A percentile compares a stretch with the other conserved stretches of the same genome.
phyloP scores from a whole-genome alignment of 2,329 filamentous ascomycete genomes.

The Cordyceps sp. region DNA sequence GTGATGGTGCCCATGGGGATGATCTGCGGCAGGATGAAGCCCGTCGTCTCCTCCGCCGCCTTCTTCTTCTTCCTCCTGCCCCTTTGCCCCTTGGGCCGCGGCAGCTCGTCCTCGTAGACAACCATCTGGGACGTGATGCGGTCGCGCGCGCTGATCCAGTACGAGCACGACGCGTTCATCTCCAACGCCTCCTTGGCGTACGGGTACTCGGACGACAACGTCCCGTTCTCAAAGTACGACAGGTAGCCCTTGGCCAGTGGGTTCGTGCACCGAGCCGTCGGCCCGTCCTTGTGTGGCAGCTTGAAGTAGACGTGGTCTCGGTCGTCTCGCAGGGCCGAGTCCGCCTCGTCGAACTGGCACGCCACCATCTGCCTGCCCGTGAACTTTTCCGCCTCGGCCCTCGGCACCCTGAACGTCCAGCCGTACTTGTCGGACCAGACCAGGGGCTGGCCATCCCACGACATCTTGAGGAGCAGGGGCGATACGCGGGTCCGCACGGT shows the following conservation, averaged over 20 bases:
- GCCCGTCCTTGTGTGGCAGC: constrained; percentile 90
- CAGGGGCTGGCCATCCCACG: constrained; percentile 80
- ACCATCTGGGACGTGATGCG: constrained; percentile 93
- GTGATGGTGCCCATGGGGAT: constrained; percentile 99
- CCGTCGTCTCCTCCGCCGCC: constrained; percentile 18
- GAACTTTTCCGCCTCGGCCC: constrained; percentile 45
- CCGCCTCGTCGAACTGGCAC: constrained; percentile 69
- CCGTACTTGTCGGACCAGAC: constrained; percentile 88
- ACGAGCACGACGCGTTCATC: constrained; percentile 98
- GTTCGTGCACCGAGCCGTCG: constrained; percentile 64
- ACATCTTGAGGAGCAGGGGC: constrained; percentile 64
- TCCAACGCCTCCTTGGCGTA: constrained; percentile 91
- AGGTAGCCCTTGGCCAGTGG: constrained; percentile 87
- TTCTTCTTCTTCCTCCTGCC: constrained; percentile 4
- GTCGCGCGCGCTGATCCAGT: constrained; percentile 94
- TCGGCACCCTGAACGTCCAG: constrained; percentile 75
- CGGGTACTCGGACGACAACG: constrained; percentile 67
- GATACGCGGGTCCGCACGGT: constrained; percentile 80
- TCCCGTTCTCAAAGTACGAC: constrained; percentile 79
- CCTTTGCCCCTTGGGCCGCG: neutral
- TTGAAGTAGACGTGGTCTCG: constrained; percentile 62
- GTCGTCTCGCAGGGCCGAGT: constrained; percentile 49
- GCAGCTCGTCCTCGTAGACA: constrained; percentile 57
- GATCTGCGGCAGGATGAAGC: constrained; percentile 85
- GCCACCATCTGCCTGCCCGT: constrained; percentile 51